Evolutionary conservation across 1,284 basidiomycete species (phyloP).

Genomic region (Sparassis latifolia): DNA sequence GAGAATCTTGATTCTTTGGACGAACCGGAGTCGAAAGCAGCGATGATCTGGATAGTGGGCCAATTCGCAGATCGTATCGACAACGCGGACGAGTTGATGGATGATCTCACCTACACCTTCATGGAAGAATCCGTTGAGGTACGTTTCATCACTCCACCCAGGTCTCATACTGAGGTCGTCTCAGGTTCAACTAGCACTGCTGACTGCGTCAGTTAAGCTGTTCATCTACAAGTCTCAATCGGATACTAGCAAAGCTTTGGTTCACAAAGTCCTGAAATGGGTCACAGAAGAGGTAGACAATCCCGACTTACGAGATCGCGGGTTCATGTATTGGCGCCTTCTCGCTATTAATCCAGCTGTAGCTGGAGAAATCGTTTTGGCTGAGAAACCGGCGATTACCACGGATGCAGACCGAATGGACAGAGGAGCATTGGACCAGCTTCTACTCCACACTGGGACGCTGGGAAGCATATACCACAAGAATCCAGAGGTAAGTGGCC

Average conservation of each 20-base stretch:
- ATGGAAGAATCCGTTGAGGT: slow-evolving; percentile 92
- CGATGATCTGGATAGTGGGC: slow-evolving; percentile 98
- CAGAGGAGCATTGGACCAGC: slow-evolving; percentile 87
- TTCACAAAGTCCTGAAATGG: slow-evolving; percentile 95
- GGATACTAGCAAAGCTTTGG: slow-evolving; percentile 82
- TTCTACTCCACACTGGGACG: slow-evolving; percentile 78
- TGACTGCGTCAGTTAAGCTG: slow-evolving; percentile 95
- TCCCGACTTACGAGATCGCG: slow-evolving; percentile 93
- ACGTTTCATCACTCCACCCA: slow-evolving; percentile 16
- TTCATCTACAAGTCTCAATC: slow-evolving; percentile 90
- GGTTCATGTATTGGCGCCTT: slow-evolving; percentile 99
- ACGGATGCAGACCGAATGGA: slow-evolving; percentile 98
- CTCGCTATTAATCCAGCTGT: slow-evolving; percentile 89
- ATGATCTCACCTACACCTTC: slow-evolving; percentile 89
- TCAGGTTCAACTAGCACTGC: slow-evolving; percentile 90
- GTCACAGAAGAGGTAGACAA: slow-evolving; percentile 97
- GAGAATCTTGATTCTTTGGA: slow-evolving; percentile 89
- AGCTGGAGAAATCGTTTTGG: slow-evolving; percentile 88
- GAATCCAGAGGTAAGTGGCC: slow-evolving; percentile 69
- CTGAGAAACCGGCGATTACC: slow-evolving; percentile 94
- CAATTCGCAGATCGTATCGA: slow-evolving; percentile 97
- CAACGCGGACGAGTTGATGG: slow-evolving; percentile 92
- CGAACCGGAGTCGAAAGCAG: slow-evolving; percentile 93
- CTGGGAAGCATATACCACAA: slow-evolving; percentile 85
- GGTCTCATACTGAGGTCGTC: background rate